Evolutionary conservation across 208 protist species (phyloP).

Genomic region (Trypanosoma lewisi): DNA sequence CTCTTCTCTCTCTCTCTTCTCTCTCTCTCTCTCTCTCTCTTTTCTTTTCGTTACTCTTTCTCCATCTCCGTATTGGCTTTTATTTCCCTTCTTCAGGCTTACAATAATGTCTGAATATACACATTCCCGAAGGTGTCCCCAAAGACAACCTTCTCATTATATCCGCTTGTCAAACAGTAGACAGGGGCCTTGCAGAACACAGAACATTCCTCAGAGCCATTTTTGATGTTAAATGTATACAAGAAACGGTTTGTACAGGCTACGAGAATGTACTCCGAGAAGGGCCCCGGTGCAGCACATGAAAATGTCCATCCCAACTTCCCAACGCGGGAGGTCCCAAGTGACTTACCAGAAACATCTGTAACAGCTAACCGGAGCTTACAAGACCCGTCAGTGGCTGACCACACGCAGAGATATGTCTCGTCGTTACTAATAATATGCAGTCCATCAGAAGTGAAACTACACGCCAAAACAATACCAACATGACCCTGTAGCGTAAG

Average conservation of each 20-base stretch:
- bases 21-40: not conserved
- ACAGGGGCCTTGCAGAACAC: conserved; percentile 84
- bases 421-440: conserved; percentile 91
- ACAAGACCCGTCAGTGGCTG: conserved; percentile 51
- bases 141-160: conserved; percentile 45
- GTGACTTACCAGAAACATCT: conserved; percentile 30
- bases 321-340: not conserved
- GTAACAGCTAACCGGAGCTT: conserved; percentile 48
- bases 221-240: conserved; percentile 75
- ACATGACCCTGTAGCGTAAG: conserved; percentile 69
- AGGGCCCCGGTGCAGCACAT: conserved; percentile 66
- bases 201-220: conserved; percentile 61
- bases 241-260: conserved; percentile 87
- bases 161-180: conserved; percentile 78
- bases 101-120: conserved; percentile 38
- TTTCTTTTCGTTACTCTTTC: not conserved
- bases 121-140: conserved; percentile 91
- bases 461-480: conserved; percentile 82
- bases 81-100: conserved; percentile 12
- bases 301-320: conserved; percentile 73
- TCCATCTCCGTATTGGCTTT: conserved; percentile 20
- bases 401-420: conserved; percentile 73
- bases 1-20: conserved; percentile 1
- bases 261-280: conserved; percentile 64
- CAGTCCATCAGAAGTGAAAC: conserved; percentile 71